Evolutionary conservation across 306 rosid species (phyloP), one percentile per base, ranked within the genome.

Genomic region (Citrullus mucosospermus): DNA sequence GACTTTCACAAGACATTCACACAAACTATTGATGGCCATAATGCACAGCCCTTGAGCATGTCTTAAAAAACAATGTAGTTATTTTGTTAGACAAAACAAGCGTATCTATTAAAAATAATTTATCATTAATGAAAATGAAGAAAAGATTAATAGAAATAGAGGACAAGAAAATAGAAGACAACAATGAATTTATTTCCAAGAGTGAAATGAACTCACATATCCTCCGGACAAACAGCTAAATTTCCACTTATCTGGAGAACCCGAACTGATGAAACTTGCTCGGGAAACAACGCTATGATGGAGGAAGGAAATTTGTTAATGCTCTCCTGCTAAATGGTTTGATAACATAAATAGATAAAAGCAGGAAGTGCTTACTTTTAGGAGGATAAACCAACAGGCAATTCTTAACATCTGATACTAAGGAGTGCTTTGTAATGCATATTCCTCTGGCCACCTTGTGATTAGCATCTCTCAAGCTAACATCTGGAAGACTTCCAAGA

Each of bases 371-470:
- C 96, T 91, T 86, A 95, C 99, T 84, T 88, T 89, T 82, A 82
- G 97, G 97, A 85, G 97, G 98, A 82, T 85, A 92, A 63, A 89
- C 91, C 85, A 92, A 83, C 58, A 89, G 82, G 79, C 87, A 90
- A 86, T 84, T 91, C 67, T 87, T 78, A 68, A 86, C 68, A 78
- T 85, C 91, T 81, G 89, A 83, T 85, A 85, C 90, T 78, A 95
- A 81, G 82, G 99, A 88, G 78, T 85, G 78, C 79, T 75, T 85
- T 43, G 96, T 87, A 80, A 95, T 76, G 83, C 98, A 95, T 83
- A 95, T 90, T 82, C 97, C 99, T 88, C 99, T 88, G 14, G 97
- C 98, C 81, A 92, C 91, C 84, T 81, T 86, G 83, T 86, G 73
- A 78, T 88, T 83, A 82, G 72, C 67, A 61, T 86, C 90, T 81